phyloP scores from a whole-genome alignment of 2,329 filamentous ascomycete species.

The Tolypocladium tropicale region DNA sequence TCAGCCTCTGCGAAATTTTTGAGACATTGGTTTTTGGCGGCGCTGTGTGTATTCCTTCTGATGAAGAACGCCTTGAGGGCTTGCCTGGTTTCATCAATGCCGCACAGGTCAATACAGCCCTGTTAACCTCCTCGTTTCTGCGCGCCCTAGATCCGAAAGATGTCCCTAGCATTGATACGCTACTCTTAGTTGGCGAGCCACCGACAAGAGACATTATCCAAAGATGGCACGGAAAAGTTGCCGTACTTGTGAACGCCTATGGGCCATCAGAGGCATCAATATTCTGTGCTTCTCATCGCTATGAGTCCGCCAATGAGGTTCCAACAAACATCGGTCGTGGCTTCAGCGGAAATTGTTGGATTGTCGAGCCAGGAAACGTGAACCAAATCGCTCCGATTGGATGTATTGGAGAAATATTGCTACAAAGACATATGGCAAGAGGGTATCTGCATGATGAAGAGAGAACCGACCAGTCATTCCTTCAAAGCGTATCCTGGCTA shows the following conservation, averaged over 20 bases:
- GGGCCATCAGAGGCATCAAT: not conserved
- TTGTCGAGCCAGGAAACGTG: not conserved
- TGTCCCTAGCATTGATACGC: constrained; percentile 1
- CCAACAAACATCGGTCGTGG: not conserved
- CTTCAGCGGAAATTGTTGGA: not conserved
- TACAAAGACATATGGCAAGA: not conserved
- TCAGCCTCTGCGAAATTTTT: constrained; percentile 4
- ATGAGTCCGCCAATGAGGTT: not conserved
- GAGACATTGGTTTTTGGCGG: constrained; percentile 1
- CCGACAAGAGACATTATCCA: not conserved
- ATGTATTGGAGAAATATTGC: not conserved
- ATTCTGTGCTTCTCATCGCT: not conserved
- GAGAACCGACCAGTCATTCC: not conserved
- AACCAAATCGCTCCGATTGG: not conserved
- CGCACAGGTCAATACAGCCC: not conserved
- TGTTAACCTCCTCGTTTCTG: constrained; percentile 2
- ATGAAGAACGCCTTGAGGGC: not conserved
- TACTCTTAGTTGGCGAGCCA: constrained; percentile 4
- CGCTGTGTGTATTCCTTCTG: constrained; percentile 4
- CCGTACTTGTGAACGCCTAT: not conserved
- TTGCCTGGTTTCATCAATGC: not conserved
- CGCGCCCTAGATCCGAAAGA: constrained; percentile 1
- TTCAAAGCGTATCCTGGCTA: not conserved
- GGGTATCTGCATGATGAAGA: not conserved
- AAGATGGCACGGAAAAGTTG: not conserved